Conservation (phyloP, 2,329 filamentous ascomycete species). For the Penicillium sumatraense region DNA sequence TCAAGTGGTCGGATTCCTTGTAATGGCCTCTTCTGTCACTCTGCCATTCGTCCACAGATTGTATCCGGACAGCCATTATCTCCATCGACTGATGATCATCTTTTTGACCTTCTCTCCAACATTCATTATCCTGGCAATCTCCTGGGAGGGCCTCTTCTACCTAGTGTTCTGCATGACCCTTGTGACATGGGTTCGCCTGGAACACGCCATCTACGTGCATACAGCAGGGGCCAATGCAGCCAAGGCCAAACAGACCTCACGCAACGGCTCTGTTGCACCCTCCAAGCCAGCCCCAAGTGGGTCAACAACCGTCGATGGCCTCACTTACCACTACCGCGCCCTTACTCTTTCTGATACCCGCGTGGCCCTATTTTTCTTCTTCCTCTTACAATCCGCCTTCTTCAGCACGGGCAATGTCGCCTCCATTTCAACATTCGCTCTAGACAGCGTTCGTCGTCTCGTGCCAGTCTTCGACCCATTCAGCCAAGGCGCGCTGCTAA, state of each 20-base stretch:
- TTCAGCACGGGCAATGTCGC: slow-evolving; percentile 97
- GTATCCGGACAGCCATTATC: slow-evolving; percentile 82
- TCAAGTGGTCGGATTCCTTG: slow-evolving; percentile 81
- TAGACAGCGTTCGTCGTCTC: slow-evolving; percentile 86
- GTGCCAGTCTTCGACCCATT: slow-evolving; percentile 94
- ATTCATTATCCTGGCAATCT: slow-evolving; percentile 95
- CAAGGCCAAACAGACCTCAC: slow-evolving; percentile 1
- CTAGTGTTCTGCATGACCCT: slow-evolving; percentile 82
- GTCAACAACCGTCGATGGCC: slow-evolving; percentile 36
- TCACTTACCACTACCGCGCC: slow-evolving; percentile 60
- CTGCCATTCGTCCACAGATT: slow-evolving; percentile 82
- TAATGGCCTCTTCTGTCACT: slow-evolving; percentile 74
- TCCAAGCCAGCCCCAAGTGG: slow-evolving; percentile 35
- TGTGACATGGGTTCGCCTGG: slow-evolving; percentile 88
- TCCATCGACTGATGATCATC: slow-evolving; percentile 84
- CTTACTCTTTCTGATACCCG: slow-evolving; percentile 83
- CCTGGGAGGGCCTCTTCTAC: slow-evolving; percentile 96
- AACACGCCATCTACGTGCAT: slow-evolving; percentile 71
- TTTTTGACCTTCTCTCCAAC: slow-evolving; percentile 92
- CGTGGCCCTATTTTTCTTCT: slow-evolving; percentile 92
- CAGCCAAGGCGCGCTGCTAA: slow-evolving; percentile 81
- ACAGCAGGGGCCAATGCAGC: slow-evolving; percentile 29
- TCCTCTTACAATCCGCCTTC: slow-evolving; percentile 91
- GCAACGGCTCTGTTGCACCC: slow-evolving; percentile 30
- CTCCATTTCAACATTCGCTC: slow-evolving; percentile 87